Evolutionary conservation across 225 moss, liverwort and hornwort genomes (phyloP), one percentile per base, ranked within the genome.

Genomic region (Pseudoscleropodium purum): DNA sequence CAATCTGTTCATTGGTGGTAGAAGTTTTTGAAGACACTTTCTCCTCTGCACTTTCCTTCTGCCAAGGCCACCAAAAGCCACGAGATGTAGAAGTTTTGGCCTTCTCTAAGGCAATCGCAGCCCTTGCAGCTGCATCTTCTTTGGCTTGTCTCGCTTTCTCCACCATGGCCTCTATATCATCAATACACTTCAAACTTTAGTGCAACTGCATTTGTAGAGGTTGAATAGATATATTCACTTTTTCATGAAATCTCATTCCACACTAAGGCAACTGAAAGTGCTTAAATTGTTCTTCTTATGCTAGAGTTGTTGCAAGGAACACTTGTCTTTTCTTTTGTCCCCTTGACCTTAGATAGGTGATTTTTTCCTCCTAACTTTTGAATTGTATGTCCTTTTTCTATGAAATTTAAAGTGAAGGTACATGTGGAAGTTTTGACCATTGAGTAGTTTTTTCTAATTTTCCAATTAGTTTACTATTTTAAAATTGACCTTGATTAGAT

Each of bases 91-190:
- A 47, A 88, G 79, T 39, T 85, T 49, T 91, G 81, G 91, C 88
- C 59, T 85, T 85, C 16, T 85, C 88, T 49, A 91, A 81, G 66
- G 84, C 88, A 15, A 81, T 57, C 26, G 88, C 81, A 75, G 91
- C 91, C 65, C 91, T 91, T 67, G 81, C 49, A 75, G 34, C 23
- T 85, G 91, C 88, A 12, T 91, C 88, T 67, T 75, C 81, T 9
- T 91, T 91, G 20, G 91, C 91, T 66, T 85, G 20, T 12, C 47
- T 85, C 10, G 88, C 88, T 75, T 88, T 81, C 45, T 88, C 49
- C 21, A 85, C 65, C 7, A 85, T 4, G 67, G 39, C 85, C 59
- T 88, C 91, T 91, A 67, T 67, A 73, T 72, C 65, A 68, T n/a
- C 66, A 76, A 67, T 41, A 43, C 57, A 76, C 10, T 60, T 34